Conservation (phyloP, 2,329 filamentous ascomycete genomes). For the Massarina eburnea region DNA sequence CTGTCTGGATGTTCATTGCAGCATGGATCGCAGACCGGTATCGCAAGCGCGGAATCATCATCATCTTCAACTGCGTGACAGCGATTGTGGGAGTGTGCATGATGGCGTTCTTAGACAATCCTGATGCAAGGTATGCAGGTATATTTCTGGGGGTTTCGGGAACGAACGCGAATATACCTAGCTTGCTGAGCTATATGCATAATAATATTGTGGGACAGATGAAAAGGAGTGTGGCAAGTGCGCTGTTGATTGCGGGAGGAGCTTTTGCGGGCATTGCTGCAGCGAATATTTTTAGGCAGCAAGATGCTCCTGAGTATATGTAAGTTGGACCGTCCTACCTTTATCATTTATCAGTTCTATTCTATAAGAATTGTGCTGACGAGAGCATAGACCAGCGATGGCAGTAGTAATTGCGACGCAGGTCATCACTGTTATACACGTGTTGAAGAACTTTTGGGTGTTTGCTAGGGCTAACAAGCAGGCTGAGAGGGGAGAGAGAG, state of each 20-base stretch:
- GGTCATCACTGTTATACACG: slow-evolving; percentile 14
- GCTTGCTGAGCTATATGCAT: slow-evolving; percentile 21
- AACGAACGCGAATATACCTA: slow-evolving; percentile 19
- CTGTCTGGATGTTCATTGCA: slow-evolving; percentile 55
- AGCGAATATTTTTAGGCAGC: slow-evolving; percentile 18
- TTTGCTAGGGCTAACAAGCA: slow-evolving; percentile 14
- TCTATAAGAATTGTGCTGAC: slow-evolving; percentile 1
- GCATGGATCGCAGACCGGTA: slow-evolving; percentile 48
- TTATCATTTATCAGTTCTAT: not conserved
- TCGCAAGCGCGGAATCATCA: slow-evolving; percentile 26
- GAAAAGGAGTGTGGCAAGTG: slow-evolving; percentile 28
- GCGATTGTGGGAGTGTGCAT: slow-evolving; percentile 58
- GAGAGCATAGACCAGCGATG: slow-evolving; percentile 17
- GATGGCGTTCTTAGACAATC: slow-evolving; percentile 41
- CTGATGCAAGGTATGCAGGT: slow-evolving; percentile 19
- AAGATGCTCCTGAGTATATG: slow-evolving; percentile 22
- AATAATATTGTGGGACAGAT: slow-evolving; percentile 28
- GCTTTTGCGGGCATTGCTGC: slow-evolving; percentile 23
- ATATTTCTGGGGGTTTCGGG: slow-evolving; percentile 20
- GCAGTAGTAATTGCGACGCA: slow-evolving; percentile 22
- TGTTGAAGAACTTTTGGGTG: slow-evolving; percentile 11
- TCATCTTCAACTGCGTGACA: slow-evolving; percentile 58
- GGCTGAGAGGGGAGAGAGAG: slow-evolving; percentile 18
- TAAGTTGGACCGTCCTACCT: slow-evolving; percentile 1
- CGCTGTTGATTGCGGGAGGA: slow-evolving; percentile 21